Conservation (phyloP, 2,329 filamentous ascomycete genomes). For the Emergomyces pasteurianus region DNA sequence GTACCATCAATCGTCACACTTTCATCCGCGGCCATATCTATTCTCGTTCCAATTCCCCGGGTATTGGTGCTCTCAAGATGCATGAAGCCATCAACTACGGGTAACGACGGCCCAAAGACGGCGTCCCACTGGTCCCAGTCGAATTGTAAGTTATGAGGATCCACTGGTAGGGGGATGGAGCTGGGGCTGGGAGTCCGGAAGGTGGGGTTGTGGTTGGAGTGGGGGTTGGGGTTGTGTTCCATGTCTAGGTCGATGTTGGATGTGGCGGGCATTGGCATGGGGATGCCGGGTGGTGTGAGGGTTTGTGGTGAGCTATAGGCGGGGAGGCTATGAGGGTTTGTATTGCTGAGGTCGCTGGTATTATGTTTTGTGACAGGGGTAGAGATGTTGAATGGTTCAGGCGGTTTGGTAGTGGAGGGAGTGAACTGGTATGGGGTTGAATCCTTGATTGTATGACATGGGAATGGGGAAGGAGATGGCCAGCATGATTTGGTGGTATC, state of each 20-base stretch:
- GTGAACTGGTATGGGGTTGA: neutral
- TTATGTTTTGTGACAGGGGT: neutral
- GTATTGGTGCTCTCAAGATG: slow-evolving; percentile 22
- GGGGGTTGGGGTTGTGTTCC: slow-evolving; percentile 9
- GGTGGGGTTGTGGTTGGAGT: slow-evolving; percentile 4
- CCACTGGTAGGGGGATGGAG: slow-evolving; percentile 24
- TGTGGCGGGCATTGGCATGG: neutral
- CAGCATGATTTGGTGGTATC: neutral
- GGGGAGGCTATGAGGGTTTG: neutral
- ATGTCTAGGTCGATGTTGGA: neutral
- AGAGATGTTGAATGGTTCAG: neutral
- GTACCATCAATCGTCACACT: neutral
- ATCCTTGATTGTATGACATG: neutral
- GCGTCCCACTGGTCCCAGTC: slow-evolving; percentile 41
- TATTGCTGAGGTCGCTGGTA: neutral
- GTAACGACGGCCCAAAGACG: slow-evolving; percentile 36
- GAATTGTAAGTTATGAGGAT: slow-evolving; percentile 31
- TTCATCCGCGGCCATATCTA: neutral
- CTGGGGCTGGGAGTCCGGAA: slow-evolving; percentile 9
- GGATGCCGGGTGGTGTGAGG: slow-evolving; percentile 3
- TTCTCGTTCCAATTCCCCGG: neutral
- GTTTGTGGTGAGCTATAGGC: slow-evolving; percentile 6
- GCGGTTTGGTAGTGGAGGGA: neutral
- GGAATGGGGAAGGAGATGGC: neutral
- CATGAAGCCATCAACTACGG: slow-evolving; percentile 33